Conservation (phyloP, 345 rosid species). For the Mercurialis annua region DNA sequence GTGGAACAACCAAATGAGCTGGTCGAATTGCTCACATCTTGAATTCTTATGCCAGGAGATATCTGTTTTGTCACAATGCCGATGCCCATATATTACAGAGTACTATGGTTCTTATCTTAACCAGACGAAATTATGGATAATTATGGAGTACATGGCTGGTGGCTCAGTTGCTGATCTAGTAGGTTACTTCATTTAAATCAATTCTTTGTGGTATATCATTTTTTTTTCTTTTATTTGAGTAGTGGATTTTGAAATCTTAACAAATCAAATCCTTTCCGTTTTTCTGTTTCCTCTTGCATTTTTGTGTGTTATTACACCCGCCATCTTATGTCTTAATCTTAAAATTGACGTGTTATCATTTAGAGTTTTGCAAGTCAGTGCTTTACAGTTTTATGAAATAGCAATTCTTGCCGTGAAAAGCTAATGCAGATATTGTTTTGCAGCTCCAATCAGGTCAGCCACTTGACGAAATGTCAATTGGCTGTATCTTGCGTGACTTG, state of each 20-base stretch:
- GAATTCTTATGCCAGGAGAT: constrained; percentile 64
- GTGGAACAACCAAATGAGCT: constrained; percentile 11
- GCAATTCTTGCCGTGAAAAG: constrained; percentile 8
- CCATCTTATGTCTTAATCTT: neutral
- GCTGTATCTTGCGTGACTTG: constrained; percentile 87
- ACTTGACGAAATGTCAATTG: constrained; percentile 88
- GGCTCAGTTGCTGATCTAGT: constrained; percentile 99
- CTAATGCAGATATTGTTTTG: constrained; percentile 26
- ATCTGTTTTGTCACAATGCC: constrained; percentile 91
- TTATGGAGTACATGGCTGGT: constrained; percentile 99
- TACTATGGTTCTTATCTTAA: constrained; percentile 96
- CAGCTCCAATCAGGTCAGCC: constrained; percentile 97
- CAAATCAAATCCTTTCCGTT: neutral
- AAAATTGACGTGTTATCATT: neutral
- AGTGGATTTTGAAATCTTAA: no score
- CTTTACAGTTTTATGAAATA: neutral
- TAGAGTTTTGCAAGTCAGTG: neutral
- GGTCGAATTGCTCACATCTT: constrained; percentile 25
- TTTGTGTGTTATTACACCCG: neutral
- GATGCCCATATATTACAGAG: constrained; percentile 91
- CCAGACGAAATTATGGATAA: constrained; percentile 97
- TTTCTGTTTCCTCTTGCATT: neutral
- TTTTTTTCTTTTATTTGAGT: neutral
- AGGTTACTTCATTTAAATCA: constrained; percentile 43
- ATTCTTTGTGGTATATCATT: constrained; percentile 16